Percentiles rank a stretch among this genome's conserved stretches.
phyloP scores from a whole-genome alignment of 2,329 filamentous ascomycete species.

The Pseudopithomyces maydicus region DNA sequence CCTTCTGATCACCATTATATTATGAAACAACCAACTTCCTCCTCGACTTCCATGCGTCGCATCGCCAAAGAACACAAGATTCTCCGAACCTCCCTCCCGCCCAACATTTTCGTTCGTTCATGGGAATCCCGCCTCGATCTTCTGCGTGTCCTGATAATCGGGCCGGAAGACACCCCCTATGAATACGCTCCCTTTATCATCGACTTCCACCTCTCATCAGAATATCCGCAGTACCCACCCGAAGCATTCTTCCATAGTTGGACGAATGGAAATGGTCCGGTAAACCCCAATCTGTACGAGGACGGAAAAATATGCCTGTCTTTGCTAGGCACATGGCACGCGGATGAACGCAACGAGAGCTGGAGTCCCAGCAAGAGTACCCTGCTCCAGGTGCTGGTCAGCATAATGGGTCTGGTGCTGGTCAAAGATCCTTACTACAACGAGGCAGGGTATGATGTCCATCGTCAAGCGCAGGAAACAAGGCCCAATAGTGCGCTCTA shows the following conservation, averaged over 20 bases:
- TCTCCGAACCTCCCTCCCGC: constrained; percentile 58
- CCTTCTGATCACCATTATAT: constrained; percentile 47
- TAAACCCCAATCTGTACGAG: constrained; percentile 68
- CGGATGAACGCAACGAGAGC: constrained; percentile 56
- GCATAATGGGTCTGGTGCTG: constrained; percentile 61
- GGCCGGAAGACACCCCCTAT: constrained; percentile 64
- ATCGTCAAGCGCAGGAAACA: constrained; percentile 53
- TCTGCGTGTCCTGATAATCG: constrained; percentile 62
- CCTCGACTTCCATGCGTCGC: constrained; percentile 52
- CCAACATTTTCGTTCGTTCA: constrained; percentile 62
- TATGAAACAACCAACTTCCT: constrained; percentile 48
- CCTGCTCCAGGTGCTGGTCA: constrained; percentile 62
- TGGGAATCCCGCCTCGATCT: constrained; percentile 66
- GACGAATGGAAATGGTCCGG: constrained; percentile 56
- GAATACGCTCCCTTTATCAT: constrained; percentile 66
- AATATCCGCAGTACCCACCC: constrained; percentile 60
- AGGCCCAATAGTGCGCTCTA: constrained; percentile 55
- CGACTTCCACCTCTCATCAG: constrained; percentile 58
- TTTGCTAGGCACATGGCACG: constrained; percentile 64
- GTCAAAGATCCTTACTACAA: constrained; percentile 68
- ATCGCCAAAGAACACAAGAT: constrained; percentile 64
- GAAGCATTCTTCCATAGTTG: constrained; percentile 65
- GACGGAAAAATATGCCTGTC: constrained; percentile 66
- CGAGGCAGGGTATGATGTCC: constrained; percentile 65
- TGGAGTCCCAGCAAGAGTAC: constrained; percentile 61